A percentile compares a stretch with the other conserved stretches of the same genome.
Conservation (phyloP, 192 early-diverging fungal species). For the Backusella morwellensis region DNA sequence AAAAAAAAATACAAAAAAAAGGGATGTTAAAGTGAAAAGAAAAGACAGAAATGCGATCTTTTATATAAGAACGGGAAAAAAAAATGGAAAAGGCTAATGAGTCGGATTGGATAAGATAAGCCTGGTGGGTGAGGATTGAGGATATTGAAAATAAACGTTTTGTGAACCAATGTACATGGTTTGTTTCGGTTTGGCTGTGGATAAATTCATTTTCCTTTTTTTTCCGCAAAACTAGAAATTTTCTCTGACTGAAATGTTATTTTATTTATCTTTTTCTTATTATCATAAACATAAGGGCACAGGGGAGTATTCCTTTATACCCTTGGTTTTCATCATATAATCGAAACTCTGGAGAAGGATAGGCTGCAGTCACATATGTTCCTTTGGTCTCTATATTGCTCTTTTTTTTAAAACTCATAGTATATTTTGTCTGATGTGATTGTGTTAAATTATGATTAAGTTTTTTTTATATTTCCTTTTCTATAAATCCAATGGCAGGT, state of each 20-base stretch:
- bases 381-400: background rate
- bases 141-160: slow-evolving; percentile 6
- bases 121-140: background rate
- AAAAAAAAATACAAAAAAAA: background rate
- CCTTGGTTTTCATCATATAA: background rate
- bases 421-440: background rate
- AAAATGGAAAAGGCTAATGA: background rate
- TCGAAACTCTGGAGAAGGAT: background rate
- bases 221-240: background rate
- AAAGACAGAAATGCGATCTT: background rate
- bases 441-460: background rate
- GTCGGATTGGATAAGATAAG: slow-evolving; percentile 16
- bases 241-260: background rate
- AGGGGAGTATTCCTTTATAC: background rate
- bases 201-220: slow-evolving; percentile 5
- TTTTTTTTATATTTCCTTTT: background rate
- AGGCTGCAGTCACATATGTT: background rate
- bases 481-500: background rate
- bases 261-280: background rate
- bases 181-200: slow-evolving; percentile 12
- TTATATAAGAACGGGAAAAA: slow-evolving; percentile 4
- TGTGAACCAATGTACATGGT: slow-evolving; percentile 10
- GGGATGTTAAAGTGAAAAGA: background rate
- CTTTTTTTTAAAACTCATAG: background rate
- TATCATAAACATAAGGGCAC: background rate